Percentiles rank a stretch among this genome's conserved stretches.
These are phyloP conservation scores for Trametes hirsuta DNA, from an alignment of 1,284 basidiomycete genomes.

Conservation along the genomic window DNA sequence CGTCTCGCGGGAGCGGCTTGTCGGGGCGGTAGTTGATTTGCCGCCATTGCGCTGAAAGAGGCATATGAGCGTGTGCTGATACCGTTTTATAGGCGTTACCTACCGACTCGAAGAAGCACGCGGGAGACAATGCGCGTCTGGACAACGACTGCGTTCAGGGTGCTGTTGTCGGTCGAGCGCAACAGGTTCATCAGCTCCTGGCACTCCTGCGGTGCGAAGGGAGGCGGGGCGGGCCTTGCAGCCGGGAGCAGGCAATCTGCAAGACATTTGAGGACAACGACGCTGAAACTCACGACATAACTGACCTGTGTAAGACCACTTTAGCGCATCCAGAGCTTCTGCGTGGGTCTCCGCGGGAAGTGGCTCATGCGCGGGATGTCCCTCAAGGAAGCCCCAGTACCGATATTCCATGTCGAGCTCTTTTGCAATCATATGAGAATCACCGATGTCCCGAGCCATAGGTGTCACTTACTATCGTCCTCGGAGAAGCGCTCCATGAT, in stretches of 20 bases:
- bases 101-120: constrained; percentile 67
- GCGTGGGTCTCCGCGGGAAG: constrained; percentile 53
- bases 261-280: neutral
- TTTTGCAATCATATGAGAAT: constrained; percentile 24
- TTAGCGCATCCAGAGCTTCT: constrained; percentile 72
- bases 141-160: constrained; percentile 44
- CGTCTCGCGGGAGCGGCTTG: constrained; percentile 60
- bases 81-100: constrained; percentile 30
- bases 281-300: constrained; percentile 2
- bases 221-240: constrained; percentile 53
- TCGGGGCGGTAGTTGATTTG: constrained; percentile 67
- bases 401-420: constrained; percentile 72
- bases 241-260: constrained; percentile 66
- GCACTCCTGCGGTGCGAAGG: constrained; percentile 74
- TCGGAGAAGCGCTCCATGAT: constrained; percentile 30
- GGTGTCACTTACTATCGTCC: constrained; percentile 56
- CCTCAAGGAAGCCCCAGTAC: constrained; percentile 77
- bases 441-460: neutral
- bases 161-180: constrained; percentile 48
- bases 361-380: constrained; percentile 68
- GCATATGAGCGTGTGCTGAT: neutral
- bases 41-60: constrained; percentile 65
- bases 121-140: constrained; percentile 71
- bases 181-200: constrained; percentile 69
- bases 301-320: constrained; percentile 74